These are phyloP conservation scores for Patellifolia procumbens DNA, from an alignment of 179 eudicot species.

Conservation along the genomic window DNA sequence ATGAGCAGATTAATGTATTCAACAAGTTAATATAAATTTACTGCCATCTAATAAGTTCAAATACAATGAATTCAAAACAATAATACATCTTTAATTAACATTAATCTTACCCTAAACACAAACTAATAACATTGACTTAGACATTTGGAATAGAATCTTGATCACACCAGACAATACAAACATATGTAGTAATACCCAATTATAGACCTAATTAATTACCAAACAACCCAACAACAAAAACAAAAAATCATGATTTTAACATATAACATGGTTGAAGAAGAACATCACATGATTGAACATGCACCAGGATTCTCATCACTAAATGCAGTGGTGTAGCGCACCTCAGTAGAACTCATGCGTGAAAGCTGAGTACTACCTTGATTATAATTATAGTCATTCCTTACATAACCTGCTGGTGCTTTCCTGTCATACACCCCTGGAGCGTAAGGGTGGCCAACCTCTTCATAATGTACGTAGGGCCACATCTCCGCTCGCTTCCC, in stretches of 20 bases:
- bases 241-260: constrained; percentile 9
- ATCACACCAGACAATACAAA: constrained; percentile 7
- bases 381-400: constrained; percentile 34
- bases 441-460: constrained; percentile 74
- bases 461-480: constrained; percentile 78
- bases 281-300: constrained; percentile 55
- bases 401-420: constrained; percentile 75
- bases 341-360: constrained; percentile 75
- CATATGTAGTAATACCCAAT: neutral
- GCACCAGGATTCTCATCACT: constrained; percentile 74
- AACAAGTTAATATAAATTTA: too few relatives aligned
- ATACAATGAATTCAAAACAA: too few relatives aligned
- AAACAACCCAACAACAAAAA: constrained; percentile 3
- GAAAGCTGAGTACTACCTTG: constrained; percentile 39
- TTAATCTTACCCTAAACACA: neutral
- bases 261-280: neutral
- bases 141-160: neutral
- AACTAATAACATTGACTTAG: neutral
- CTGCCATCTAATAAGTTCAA: too few relatives aligned
- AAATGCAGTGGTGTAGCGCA: constrained; percentile 72
- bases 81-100: too few relatives aligned
- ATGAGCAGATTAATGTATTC: too few relatives aligned
- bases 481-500: constrained; percentile 67
- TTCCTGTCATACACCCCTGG: constrained; percentile 61
- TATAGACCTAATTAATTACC: constrained; percentile 6